phyloP scores from a whole-genome alignment of 805 yeast genomes.

The Hanseniaspora jakobsenii region DNA sequence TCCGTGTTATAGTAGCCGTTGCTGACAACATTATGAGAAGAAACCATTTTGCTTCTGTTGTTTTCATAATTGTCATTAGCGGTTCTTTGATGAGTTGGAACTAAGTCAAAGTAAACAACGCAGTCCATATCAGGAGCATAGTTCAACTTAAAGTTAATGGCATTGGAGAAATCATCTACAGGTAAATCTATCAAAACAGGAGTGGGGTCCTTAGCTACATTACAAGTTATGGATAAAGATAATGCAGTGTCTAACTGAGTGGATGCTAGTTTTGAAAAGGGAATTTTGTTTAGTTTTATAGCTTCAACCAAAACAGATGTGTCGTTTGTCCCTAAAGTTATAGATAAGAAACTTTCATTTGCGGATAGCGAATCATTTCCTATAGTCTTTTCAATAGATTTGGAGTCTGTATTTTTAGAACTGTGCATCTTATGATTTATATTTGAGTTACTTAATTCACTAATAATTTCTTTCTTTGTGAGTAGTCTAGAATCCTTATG shows the following conservation, averaged over 20 bases:
- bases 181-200: constrained; percentile 68
- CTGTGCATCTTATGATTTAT: neutral
- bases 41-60: neutral
- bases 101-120: constrained; percentile 65
- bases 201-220: constrained; percentile 35
- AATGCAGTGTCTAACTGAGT: constrained; percentile 83
- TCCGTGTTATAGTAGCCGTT: too few species aligned
- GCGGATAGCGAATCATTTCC: constrained; percentile 65
- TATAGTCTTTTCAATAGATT: constrained; percentile 43
- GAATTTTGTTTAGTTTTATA: constrained; percentile 59
- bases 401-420: neutral
- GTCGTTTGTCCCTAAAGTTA: constrained; percentile 82
- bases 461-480: constrained; percentile 11
- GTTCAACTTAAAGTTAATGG: constrained; percentile 57
- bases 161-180: constrained; percentile 59
- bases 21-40: too few species aligned
- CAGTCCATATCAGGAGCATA: constrained; percentile 41
- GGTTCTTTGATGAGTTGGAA: constrained; percentile 61
- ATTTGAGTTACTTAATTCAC: constrained; percentile 17
- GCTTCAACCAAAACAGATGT: constrained; percentile 47
- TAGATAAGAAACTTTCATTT: constrained; percentile 58
- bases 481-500: constrained; percentile 6
- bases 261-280: constrained; percentile 60
- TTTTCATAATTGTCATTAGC: constrained; percentile 4
- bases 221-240: constrained; percentile 47